These are phyloP conservation scores for Pichia sporocuriosa DNA, from an alignment of 805 yeast species.

Conservation along the genomic window DNA sequence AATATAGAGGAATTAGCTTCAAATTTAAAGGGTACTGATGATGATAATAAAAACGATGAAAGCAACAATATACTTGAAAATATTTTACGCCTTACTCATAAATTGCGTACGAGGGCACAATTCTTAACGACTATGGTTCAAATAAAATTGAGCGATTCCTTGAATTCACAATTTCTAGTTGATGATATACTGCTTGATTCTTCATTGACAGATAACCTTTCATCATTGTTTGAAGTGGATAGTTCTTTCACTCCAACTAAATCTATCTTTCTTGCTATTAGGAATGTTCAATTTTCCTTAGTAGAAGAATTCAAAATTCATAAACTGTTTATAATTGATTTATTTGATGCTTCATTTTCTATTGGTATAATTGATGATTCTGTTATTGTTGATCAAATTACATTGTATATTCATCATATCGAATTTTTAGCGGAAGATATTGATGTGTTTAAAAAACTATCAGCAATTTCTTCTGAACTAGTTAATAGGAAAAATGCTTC, in stretches of 20 bases:
- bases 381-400: slow-evolving; percentile 8
- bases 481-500: not conserved
- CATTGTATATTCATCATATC: slow-evolving; percentile 5
- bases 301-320: slow-evolving; percentile 9
- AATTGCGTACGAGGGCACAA: slow-evolving; percentile 21
- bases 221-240: slow-evolving; percentile 19
- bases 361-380: slow-evolving; percentile 10
- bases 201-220: slow-evolving; percentile 19
- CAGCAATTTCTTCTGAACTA: slow-evolving; percentile 3
- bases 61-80: not conserved
- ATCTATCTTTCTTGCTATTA: slow-evolving; percentile 14
- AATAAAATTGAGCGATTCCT: slow-evolving; percentile 12
- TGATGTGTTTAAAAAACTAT: slow-evolving; percentile 13
- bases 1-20: too few species aligned
- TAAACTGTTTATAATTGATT: slow-evolving; percentile 16
- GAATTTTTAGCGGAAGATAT: slow-evolving; percentile 12
- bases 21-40: too few species aligned
- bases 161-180: slow-evolving; percentile 12
- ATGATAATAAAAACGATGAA: not conserved
- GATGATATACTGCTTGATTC: slow-evolving; percentile 26
- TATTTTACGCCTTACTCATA: slow-evolving; percentile 16
- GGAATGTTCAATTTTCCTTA: slow-evolving; percentile 20
- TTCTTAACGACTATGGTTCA: slow-evolving; percentile 17
- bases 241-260: slow-evolving; percentile 13
- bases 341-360: slow-evolving; percentile 12